These are phyloP conservation scores for Candida namnaoensis DNA, from an alignment of 805 yeast genomes.

Conservation along the genomic window DNA sequence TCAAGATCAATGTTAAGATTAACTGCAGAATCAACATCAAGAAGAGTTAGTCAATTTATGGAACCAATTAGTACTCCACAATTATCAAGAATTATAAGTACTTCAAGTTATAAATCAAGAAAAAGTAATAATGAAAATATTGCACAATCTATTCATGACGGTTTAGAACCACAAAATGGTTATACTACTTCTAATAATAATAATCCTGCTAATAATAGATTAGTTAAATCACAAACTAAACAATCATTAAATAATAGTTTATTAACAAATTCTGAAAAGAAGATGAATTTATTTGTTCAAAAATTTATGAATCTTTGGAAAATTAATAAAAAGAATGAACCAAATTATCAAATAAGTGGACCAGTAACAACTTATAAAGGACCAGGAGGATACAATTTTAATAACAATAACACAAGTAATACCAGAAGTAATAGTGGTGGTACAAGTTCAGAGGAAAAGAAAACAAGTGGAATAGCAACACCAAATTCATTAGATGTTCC, in stretches of 20 bases:
- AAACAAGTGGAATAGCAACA: no score
- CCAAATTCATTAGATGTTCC: no score
- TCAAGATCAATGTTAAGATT: constrained; percentile 24
- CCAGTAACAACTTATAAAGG: no score
- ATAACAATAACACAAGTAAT: constrained; percentile 1
- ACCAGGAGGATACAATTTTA: neutral
- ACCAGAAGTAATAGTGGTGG: constrained; percentile 1
- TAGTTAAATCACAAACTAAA: neutral
- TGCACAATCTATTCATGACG: neutral
- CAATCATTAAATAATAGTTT: neutral
- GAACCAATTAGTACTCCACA: constrained; percentile 17
- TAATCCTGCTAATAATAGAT: neutral
- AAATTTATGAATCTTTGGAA: constrained; percentile 26
- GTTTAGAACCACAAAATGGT: neutral
- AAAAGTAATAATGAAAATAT: constrained; percentile 1
- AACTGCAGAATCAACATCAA: constrained; percentile 15
- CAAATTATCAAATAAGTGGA: no score
- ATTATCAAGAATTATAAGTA: constrained; percentile 17
- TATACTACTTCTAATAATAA: neutral
- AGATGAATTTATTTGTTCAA: constrained; percentile 20
- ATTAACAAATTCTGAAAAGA: constrained; percentile 16
- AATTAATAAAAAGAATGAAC: constrained; percentile 9
- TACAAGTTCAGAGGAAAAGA: neutral
- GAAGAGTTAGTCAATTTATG: constrained; percentile 18
- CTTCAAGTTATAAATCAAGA: constrained; percentile 14